These are phyloP conservation scores for Rhizopogon vulgaris DNA, from an alignment of 768 basidiomycete genomes.

Conservation along the genomic window DNA sequence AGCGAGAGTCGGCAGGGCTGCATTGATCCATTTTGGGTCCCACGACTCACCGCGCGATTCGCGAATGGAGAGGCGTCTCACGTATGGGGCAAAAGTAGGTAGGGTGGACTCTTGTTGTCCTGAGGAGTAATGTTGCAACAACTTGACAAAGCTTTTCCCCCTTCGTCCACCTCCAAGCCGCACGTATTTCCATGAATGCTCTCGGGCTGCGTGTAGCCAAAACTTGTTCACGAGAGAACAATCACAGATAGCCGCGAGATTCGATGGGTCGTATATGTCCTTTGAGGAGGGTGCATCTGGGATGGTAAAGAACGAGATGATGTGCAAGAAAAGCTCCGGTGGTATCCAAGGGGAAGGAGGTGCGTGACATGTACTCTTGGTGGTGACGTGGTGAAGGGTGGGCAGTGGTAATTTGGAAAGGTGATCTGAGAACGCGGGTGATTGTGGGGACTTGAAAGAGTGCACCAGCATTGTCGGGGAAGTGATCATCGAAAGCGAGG, in stretches of 20 bases:
- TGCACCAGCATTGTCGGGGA: background rate
- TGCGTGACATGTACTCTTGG: background rate
- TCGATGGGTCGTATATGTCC: constrained; percentile 8
- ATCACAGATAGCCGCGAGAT: constrained; percentile 15
- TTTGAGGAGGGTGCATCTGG: constrained; percentile 5
- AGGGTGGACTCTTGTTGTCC: constrained; percentile 24
- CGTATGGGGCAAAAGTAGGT: constrained; percentile 56
- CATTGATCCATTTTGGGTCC: constrained; percentile 29
- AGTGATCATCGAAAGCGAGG: background rate
- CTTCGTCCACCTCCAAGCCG: constrained; percentile 13
- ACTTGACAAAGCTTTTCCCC: constrained; percentile 15
- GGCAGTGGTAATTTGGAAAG: background rate
- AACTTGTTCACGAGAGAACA: constrained; percentile 27
- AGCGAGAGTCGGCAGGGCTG: constrained; percentile 19
- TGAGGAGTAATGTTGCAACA: constrained; percentile 14
- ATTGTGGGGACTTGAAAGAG: background rate
- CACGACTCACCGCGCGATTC: constrained; percentile 25
- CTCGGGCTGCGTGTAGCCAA: constrained; percentile 21
- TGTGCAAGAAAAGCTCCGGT: constrained; percentile 24
- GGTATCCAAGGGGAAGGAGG: constrained; percentile 15
- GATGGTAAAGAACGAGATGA: constrained; percentile 22
- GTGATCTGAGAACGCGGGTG: background rate
- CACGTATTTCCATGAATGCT: constrained; percentile 17
- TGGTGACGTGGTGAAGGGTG: background rate
- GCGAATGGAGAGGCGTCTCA: constrained; percentile 18